These are phyloP conservation scores for Francoa sonchifolia DNA, from an alignment of 441 rosid species.

Conservation along the genomic window DNA sequence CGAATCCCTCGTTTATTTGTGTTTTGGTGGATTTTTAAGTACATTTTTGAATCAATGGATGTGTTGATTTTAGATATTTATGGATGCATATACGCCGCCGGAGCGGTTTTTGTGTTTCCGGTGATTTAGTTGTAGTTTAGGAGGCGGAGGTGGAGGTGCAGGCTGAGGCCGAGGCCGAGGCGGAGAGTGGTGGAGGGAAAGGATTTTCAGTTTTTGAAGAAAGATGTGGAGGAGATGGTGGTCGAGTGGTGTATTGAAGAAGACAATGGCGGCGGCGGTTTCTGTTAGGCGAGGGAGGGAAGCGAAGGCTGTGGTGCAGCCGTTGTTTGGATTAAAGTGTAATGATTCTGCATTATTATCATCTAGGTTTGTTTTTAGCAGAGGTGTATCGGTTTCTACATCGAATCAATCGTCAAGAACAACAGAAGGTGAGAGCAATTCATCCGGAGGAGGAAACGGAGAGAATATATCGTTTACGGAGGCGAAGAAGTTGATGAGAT, in stretches of 20 bases:
- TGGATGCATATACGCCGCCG: no score
- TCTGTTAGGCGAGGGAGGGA: conserved; percentile 6
- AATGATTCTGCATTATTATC: neutral
- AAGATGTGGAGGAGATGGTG: conserved; percentile 31
- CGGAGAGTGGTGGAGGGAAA: neutral
- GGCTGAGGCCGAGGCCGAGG: neutral
- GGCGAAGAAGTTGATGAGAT: conserved; percentile 69
- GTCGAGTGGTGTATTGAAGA: conserved; percentile 16
- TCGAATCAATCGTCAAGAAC: neutral
- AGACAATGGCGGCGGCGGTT: conserved; percentile 3
- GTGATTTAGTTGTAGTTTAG: no score
- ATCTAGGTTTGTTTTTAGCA: neutral
- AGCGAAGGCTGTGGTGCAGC: neutral
- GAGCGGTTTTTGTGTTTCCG: no score
- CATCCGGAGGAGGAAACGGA: conserved; percentile 1
- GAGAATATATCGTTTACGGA: conserved; percentile 37
- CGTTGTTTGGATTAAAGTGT: neutral
- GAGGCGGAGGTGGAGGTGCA: no score
- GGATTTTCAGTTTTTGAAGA: neutral
- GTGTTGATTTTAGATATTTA: no score
- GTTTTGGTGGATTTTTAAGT: no score
- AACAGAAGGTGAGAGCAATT: neutral
- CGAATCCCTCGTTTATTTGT: no score
- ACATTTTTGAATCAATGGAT: no score
- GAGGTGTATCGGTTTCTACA: neutral